Evolutionary conservation across 352 stramenopile species (phyloP).

Genomic region (Globisporangium paddicum): DNA sequence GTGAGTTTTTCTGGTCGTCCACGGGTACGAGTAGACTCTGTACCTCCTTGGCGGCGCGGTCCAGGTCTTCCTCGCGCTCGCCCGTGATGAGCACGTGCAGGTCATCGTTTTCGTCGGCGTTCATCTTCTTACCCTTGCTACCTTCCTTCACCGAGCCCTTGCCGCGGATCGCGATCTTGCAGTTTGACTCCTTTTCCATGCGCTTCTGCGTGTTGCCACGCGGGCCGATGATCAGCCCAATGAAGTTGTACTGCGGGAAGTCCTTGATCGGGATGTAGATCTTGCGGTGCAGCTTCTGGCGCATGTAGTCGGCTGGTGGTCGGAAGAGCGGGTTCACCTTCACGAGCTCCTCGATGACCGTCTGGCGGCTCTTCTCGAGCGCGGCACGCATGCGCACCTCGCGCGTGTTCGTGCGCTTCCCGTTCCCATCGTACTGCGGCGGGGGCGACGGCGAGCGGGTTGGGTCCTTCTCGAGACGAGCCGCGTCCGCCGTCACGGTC

Average conservation of each 20-base stretch:
- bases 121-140: conserved; percentile 90
- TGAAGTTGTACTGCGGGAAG: conserved; percentile 99
- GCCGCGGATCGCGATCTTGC: conserved; percentile 98
- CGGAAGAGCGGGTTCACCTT: conserved; percentile 93
- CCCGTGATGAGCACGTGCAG: conserved; percentile 94
- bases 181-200: conserved; percentile 98
- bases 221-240: conserved; percentile 98
- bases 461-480: conserved; percentile 80
- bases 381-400: conserved; percentile 92
- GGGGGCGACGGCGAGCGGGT: conserved; percentile 90
- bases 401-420: conserved; percentile 96
- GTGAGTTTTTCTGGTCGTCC: conserved; percentile 90
- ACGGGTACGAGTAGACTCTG: conserved; percentile 89
- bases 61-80: conserved; percentile 85
- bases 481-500: conserved; percentile 80
- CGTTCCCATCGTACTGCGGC: conserved; percentile 95
- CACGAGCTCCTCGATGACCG: conserved; percentile 95
- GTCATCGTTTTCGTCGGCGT: conserved; percentile 95
- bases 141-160: conserved; percentile 97
- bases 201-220: conserved; percentile 99
- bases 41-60: conserved; percentile 85
- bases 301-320: conserved; percentile 84
- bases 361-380: conserved; percentile 87
- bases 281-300: conserved; percentile 93
- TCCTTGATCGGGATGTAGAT: conserved; percentile 98